These are phyloP conservation scores for Apiospora sp. DNA, from an alignment of 2,329 filamentous ascomycete genomes.

Conservation along the genomic window DNA sequence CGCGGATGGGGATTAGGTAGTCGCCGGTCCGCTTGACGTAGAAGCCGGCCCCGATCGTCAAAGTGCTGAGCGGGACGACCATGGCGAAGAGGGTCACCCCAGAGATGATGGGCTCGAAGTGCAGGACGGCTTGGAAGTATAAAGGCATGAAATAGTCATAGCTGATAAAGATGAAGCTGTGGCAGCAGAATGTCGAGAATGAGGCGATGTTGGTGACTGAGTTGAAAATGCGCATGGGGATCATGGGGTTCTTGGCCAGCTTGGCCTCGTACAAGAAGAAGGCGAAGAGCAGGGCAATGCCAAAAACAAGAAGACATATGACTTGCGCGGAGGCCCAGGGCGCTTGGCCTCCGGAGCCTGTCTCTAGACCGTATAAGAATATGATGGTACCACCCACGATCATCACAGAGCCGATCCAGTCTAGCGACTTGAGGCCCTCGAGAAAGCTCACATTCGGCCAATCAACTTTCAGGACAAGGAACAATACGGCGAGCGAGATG, in stretches of 20 bases:
- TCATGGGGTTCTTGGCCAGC: constrained; percentile 63
- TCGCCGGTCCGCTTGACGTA: constrained; percentile 52
- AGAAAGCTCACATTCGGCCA: constrained; percentile 62
- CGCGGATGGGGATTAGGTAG: constrained; percentile 54
- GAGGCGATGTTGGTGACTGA: constrained; percentile 58
- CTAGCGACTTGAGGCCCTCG: constrained; percentile 60
- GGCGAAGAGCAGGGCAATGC: constrained; percentile 48
- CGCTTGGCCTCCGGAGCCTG: constrained; percentile 58
- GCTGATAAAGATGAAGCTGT: constrained; percentile 59
- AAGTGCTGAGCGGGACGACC: constrained; percentile 43
- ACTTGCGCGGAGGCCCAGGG: constrained; percentile 61
- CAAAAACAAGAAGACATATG: constrained; percentile 61
- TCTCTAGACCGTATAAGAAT: constrained; percentile 68
- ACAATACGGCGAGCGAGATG: constrained; percentile 56
- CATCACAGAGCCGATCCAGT: constrained; percentile 59
- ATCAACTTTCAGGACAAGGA: constrained; percentile 64
- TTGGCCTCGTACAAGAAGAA: constrained; percentile 62
- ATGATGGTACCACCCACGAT: constrained; percentile 66
- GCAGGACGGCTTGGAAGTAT: constrained; percentile 43
- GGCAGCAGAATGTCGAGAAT: constrained; percentile 44
- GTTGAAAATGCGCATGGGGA: constrained; percentile 62
- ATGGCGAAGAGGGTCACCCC: constrained; percentile 54
- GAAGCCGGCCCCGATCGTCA: constrained; percentile 41
- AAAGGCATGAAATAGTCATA: constrained; percentile 51
- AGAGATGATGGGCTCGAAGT: constrained; percentile 40